Evolutionary conservation across 495 filamentous ascomycete genomes (phyloP), one percentile per base, ranked within the genome.

Genomic region (Trichoderma erinaceum): DNA sequence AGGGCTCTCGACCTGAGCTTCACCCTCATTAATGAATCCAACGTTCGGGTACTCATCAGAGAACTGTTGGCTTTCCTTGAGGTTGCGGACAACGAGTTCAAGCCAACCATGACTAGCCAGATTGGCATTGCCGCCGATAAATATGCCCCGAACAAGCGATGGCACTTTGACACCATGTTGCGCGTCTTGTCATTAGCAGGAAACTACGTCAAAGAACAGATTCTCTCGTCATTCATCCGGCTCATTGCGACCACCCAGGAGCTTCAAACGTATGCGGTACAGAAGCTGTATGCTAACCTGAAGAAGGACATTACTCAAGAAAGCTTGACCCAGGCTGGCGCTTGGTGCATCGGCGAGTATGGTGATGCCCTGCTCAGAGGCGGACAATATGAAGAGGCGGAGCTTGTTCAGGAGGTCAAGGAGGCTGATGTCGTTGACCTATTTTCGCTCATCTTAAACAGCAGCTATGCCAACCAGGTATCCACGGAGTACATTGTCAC

Each of bases 341-440:
- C 95, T n/a, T 99, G 95, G 95, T 93, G 93, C 15, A 97, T 99
- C 78, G 95, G 95, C 71, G 95, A 99, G 82, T 99, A 93, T 76
- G 92, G 93, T 43, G 95, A 98, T 76, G 86, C 90, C 4, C 81
- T 99, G 16, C 84, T 99, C 18, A 84, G 85, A 66, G 93, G 93
- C 35, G 94, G 96, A 21, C 88, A 93, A 73, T 97, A 97, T 69
- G 94, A 98, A 76, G 93, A 97, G 74, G 95, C 96, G 73, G 95
- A 97, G 73, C 79, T 97, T 3, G 93, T 97, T 12, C 85, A 90
- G 73, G 90, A 94, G 75, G 90, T 99, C 68, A 90, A 90, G 72
- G 91, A 98, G 77, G 89, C 86, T 70, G 95, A 99, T 73, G 83
- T 97, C 50, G 85, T 98, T 61, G 93, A 97, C 73, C 82, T 98